Evolutionary conservation across 169 alveolate species (phyloP).

Genomic region (Eimeria acervulina): DNA sequence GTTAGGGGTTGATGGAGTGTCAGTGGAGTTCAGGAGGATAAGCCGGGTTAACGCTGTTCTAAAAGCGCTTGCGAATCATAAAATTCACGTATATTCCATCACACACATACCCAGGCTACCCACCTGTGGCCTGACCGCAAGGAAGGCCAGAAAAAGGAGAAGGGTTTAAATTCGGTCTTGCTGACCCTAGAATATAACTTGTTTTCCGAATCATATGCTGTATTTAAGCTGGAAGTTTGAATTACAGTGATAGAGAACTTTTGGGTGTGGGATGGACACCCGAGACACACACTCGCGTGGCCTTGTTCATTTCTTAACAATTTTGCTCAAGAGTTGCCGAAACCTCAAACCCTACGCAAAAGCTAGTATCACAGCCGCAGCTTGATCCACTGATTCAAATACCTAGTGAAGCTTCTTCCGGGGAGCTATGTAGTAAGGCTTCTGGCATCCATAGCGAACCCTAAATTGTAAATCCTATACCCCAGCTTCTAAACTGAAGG

Average conservation of each 20-base stretch:
- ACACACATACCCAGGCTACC: slow-evolving; percentile 94
- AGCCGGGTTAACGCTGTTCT: slow-evolving; percentile 91
- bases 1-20: slow-evolving; percentile 91
- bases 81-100: slow-evolving; percentile 90
- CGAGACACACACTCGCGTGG: background rate
- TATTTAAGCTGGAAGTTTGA: background rate
- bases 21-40: slow-evolving; percentile 91
- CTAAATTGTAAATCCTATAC: too few relatives aligned
- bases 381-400: too few relatives aligned
- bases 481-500: too few relatives aligned
- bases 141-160: slow-evolving; percentile 91
- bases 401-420: too few relatives aligned
- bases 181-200: background rate
- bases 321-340: background rate
- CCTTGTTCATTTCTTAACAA: background rate
- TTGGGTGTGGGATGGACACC: background rate
- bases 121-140: slow-evolving; percentile 88
- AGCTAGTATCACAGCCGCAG: too few relatives aligned
- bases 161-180: slow-evolving; percentile 86
- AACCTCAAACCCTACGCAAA: too few relatives aligned
- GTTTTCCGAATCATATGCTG: background rate
- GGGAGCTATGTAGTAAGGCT: too few relatives aligned
- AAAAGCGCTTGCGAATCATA: slow-evolving; percentile 93
- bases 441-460: too few relatives aligned
- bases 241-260: background rate